Evolutionary conservation across 2,329 filamentous ascomycete genomes (phyloP), one percentile per base, ranked within the genome.

Genomic region (Aspergillus neoniger): DNA sequence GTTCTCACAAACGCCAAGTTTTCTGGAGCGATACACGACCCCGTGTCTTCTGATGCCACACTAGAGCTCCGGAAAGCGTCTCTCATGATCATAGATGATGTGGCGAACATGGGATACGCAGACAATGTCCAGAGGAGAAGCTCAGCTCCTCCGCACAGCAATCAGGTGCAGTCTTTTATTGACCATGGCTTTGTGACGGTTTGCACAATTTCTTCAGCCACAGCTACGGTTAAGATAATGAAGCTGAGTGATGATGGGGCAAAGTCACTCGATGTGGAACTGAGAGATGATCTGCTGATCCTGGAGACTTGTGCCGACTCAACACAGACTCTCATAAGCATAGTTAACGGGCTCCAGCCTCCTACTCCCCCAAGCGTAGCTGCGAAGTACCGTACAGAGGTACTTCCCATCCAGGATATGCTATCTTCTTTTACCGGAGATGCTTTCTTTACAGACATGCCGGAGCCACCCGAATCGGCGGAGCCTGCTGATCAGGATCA

Each of bases 261-360:
- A 30, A 89, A 88, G 64, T 85, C 86, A 43, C 76, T 97, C 14
- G 89, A 95, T 66, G 83, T 97, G 1, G 91, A 96, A 64, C 80
- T 98, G 50, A 87, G 87, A 62, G 93, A 96, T 70, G 90, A 96
- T 65, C 82, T 99, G 1, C 82, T 99, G 56, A 88, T 99, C 36
- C 79, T 99, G 6, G 95, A 99, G 76, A 96, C 93, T 1, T 99
- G 96, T 70, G 95, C 95, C 30, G 95, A 99, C 76, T 99, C 95
- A 1, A 98, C 92, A 0, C 92, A 97, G 74, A 99, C 95, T 0
- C 82, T 99, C 14, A 89, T 96, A 55, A 83, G 85, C 2, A 84
- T 96, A 44, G 79, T 93, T 15, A 91, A 90, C 69, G 92, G 90
- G 0, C 82, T 99, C 4, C 87, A 88, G 39, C 95, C 94, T 4